A percentile compares a stretch with the other conserved stretches of the same genome.
These are phyloP conservation scores for Phytophthora sp. DNA, from an alignment of 352 stramenopile genomes.

Conservation along the genomic window DNA sequence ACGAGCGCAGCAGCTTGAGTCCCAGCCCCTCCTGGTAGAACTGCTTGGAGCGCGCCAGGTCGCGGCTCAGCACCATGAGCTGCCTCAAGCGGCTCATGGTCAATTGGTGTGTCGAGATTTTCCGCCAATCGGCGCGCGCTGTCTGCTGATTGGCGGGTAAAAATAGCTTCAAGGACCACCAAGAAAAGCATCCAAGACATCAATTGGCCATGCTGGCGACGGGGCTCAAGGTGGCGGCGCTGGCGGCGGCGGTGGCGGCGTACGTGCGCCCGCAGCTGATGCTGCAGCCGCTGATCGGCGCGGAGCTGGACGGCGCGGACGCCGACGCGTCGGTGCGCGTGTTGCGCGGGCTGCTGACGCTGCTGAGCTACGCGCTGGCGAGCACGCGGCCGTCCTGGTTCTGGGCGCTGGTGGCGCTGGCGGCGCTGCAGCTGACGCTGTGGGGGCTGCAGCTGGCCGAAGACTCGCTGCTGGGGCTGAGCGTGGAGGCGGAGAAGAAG, in stretches of 20 bases:
- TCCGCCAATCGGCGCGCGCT: conserved; percentile 17
- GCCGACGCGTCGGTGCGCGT: conserved; percentile 55
- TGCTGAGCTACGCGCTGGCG: conserved; percentile 57
- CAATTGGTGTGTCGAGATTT: background rate
- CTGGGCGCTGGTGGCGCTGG: conserved; percentile 46
- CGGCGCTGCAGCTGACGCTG: conserved; percentile 58
- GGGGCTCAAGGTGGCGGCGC: conserved; percentile 45
- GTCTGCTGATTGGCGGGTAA: conserved; percentile 9
- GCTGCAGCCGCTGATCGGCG: conserved; percentile 37
- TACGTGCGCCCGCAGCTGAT: conserved; percentile 60
- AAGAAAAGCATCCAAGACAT: conserved; percentile 9
- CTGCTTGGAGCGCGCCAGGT: conserved; percentile 76
- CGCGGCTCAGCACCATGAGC: conserved; percentile 85
- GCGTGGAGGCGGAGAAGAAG: conserved; percentile 51
- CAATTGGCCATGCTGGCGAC: conserved; percentile 28
- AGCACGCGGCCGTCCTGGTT: conserved; percentile 49
- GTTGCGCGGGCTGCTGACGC: conserved; percentile 62
- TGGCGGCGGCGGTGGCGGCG: conserved; percentile 47
- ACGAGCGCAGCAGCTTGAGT: conserved; percentile 74
- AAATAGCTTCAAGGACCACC: conserved; percentile 25
- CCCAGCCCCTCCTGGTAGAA: conserved; percentile 89
- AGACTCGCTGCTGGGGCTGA: conserved; percentile 41
- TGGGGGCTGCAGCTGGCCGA: conserved; percentile 56
- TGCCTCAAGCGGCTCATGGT: conserved; percentile 73
- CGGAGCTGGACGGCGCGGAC: conserved; percentile 34